Percentiles rank a stretch among this genome's conserved stretches.
Evolutionary conservation across 2,329 filamentous ascomycete species (phyloP).

Genomic region (Neurospora crassa): DNA sequence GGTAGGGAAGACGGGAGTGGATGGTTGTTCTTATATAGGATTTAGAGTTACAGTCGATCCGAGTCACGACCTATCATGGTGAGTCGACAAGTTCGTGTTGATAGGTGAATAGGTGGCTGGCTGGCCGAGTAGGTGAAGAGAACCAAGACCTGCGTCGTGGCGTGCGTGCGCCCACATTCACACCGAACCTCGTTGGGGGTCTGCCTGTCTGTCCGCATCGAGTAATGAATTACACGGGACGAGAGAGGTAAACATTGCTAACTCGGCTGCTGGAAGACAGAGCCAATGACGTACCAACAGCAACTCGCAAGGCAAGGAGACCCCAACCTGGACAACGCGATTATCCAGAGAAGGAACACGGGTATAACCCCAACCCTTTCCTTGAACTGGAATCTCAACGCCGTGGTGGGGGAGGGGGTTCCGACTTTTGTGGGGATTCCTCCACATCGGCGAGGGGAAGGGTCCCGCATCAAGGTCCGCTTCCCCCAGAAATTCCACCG

Average conservation of each 20-base stretch:
- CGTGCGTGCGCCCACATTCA: not conserved
- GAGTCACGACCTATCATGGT: not conserved
- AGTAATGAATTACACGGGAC: not conserved
- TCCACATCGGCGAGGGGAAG: not conserved
- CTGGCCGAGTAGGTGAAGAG: not conserved
- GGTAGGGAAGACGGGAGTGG: not conserved
- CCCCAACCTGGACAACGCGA: not conserved
- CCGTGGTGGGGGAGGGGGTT: not conserved
- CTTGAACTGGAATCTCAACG: not conserved
- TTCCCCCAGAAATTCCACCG: not conserved
- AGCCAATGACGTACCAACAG: not conserved
- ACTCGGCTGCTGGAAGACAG: not conserved
- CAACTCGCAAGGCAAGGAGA: not conserved
- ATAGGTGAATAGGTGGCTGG: not conserved
- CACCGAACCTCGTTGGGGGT: not conserved
- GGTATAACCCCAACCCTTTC: not conserved
- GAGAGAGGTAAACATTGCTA: not conserved
- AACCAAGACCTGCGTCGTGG: not conserved
- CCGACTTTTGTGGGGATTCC: not conserved
- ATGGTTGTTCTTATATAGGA: not conserved
- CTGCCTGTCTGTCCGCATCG: not conserved
- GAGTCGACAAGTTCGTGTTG: not conserved
- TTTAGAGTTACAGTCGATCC: not conserved
- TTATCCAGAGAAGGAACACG: not conserved
- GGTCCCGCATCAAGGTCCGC: not conserved